Base-by-base conservation (phyloP, 306 rosid species). In the Chamaecrista fasciculata region DNA sequence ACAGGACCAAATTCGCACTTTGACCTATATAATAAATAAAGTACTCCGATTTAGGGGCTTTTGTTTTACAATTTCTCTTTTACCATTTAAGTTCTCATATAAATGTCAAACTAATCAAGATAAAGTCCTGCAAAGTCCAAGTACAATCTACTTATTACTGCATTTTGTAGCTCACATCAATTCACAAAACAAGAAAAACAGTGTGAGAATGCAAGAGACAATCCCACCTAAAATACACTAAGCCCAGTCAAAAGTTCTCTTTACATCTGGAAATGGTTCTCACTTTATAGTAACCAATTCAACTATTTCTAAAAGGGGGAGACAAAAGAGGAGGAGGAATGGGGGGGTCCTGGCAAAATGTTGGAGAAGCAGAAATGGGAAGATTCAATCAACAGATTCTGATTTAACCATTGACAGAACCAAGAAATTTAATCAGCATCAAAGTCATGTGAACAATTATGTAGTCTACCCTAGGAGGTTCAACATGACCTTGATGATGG, bases 221-320 rank as follows among this genome's bases (percentile, higher is more conserved):
- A 69, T 39, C 19, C 50, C 64, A 70, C 33, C 10, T 11, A 49
- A 62, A 46, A 69, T 39, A 31, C 42, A 23, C 10, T 2, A 52
- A 24, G 25, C 33, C 63, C 68, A 51, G 58, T 69, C 56, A 77
- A 77, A 68, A 81, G 79, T 31, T 63, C 5, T 79, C 79, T 49
- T 69, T 51, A 50, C 21, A 69, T 58, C 82, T 68, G 79, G 82
- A 33, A 81, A 69, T 48, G 72, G 66, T 72, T 56, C 74, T 50
- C 69, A 51, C 79, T 77, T 57, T 65, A 23, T 60, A 57, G 46
- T 26, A 56, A 48, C 62, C 10, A 42, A 81, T 67, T 72, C 44
- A 56, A 46, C 55, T 24, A 25, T 76, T 72, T 65, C 56, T 19
- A 39, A 40, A 75, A 25, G 9, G 21, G 20, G 58, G 70, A 49